These are phyloP conservation scores for Plectosphaerella cucumerina DNA, from an alignment of 2,329 filamentous ascomycete genomes.

Conservation along the genomic window DNA sequence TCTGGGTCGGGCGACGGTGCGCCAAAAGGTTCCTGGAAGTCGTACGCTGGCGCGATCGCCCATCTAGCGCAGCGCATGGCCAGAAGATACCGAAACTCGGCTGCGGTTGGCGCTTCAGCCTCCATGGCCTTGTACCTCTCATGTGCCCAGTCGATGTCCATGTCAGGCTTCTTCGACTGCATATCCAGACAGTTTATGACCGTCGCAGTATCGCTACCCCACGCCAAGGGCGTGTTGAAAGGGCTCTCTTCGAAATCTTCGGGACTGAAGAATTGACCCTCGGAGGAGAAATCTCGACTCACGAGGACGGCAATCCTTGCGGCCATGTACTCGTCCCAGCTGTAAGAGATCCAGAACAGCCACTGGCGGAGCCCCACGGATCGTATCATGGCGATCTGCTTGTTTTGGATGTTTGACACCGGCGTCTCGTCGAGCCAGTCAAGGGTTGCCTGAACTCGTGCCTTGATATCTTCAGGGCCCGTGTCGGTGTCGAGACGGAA, in stretches of 20 bases:
- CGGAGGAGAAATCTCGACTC: too few species aligned
- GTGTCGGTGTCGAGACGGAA: conserved; percentile 16
- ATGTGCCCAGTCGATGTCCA: conserved; percentile 37
- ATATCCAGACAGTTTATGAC: background rate
- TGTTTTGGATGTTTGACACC: conserved; percentile 10
- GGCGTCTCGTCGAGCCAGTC: conserved; percentile 21
- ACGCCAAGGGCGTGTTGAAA: conserved; percentile 20
- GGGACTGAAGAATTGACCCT: too few species aligned
- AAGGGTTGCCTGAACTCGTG: conserved; percentile 26
- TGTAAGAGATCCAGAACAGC: too few species aligned
- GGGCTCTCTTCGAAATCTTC: too few species aligned
- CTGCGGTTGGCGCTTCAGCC: conserved; percentile 23
- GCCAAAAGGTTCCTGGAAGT: conserved; percentile 30
- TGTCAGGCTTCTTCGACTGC: background rate
- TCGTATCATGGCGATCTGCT: too few species aligned
- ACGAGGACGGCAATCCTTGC: too few species aligned
- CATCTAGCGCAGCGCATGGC: conserved; percentile 35
- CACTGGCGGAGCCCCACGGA: too few species aligned
- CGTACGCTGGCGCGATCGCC: conserved; percentile 30
- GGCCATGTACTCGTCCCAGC: too few species aligned
- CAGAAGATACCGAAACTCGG: conserved; percentile 27
- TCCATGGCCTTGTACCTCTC: conserved; percentile 33
- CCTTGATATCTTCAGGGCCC: conserved; percentile 19
- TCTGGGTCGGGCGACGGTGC: conserved; percentile 20
- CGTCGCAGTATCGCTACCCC: background rate